phyloP scores from a whole-genome alignment of 768 basidiomycete genomes.

The Lactarius sanguifluus region DNA sequence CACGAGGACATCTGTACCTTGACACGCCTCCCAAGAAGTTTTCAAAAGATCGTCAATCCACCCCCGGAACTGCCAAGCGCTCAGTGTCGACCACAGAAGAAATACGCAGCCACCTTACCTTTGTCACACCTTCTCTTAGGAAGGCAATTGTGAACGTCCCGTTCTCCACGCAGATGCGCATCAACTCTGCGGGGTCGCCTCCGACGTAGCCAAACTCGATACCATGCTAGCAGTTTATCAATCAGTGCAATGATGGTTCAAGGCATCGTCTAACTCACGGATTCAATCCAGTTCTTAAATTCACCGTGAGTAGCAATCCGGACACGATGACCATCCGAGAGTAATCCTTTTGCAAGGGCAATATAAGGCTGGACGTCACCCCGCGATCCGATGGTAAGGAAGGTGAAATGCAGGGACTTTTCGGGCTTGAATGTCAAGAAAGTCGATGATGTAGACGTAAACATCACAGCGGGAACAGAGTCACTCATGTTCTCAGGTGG shows the following conservation, averaged over 20 bases:
- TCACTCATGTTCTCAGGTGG: conserved; percentile 45
- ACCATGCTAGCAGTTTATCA: conserved; percentile 61
- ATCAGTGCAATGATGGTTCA: not conserved
- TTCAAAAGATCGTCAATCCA: conserved; percentile 96
- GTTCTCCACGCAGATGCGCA: conserved; percentile 98
- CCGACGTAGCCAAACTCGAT: conserved; percentile 95
- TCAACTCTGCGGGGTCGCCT: conserved; percentile 95
- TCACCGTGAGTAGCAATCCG: conserved; percentile 95
- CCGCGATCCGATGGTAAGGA: conserved; percentile 92
- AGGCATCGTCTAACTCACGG: conserved; percentile 50
- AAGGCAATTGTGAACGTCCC: conserved; percentile 97
- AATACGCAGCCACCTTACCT: conserved; percentile 47
- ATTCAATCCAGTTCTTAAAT: conserved; percentile 93
- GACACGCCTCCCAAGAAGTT: conserved; percentile 96
- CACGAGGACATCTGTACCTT: conserved; percentile 87
- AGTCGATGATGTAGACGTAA: conserved; percentile 92
- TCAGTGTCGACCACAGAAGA: conserved; percentile 17
- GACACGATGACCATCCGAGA: conserved; percentile 84
- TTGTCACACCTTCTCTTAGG: conserved; percentile 83
- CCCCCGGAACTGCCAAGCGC: conserved; percentile 74
- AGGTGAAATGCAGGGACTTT: conserved; percentile 83
- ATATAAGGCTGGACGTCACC: conserved; percentile 99
- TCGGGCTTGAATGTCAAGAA: conserved; percentile 96
- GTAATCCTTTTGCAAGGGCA: conserved; percentile 86
- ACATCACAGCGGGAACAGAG: conserved; percentile 83